Conservation (phyloP, 768 basidiomycete species). For the Macrolepiota fuliginosa region DNA sequence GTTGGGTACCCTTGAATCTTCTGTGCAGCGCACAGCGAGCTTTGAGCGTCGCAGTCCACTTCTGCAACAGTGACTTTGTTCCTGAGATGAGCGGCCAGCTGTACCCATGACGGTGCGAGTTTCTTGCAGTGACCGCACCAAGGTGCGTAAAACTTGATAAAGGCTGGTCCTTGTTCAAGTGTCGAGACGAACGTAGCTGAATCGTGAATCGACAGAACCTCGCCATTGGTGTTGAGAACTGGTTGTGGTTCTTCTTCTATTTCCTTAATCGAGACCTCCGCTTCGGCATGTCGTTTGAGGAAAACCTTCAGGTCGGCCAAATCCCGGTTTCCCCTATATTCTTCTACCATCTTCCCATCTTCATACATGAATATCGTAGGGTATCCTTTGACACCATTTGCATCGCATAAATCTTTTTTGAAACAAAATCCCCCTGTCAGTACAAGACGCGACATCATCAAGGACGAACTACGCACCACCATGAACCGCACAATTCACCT, state of each 20-base stretch:
- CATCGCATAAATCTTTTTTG: slow-evolving; percentile 71
- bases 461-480: slow-evolving; percentile 20
- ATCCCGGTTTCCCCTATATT: slow-evolving; percentile 53
- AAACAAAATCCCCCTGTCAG: neutral
- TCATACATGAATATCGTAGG: slow-evolving; percentile 75
- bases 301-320: slow-evolving; percentile 55
- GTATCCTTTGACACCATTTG: slow-evolving; percentile 68
- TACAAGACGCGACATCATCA: neutral
- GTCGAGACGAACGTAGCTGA: slow-evolving; percentile 35
- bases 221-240: slow-evolving; percentile 32
- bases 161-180: slow-evolving; percentile 39
- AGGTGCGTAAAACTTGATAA: slow-evolving; percentile 82
- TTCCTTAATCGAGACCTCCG: neutral
- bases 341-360: slow-evolving; percentile 58
- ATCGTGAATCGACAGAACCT: slow-evolving; percentile 32
- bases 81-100: slow-evolving; percentile 71
- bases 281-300: slow-evolving; percentile 39
- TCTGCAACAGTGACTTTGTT: slow-evolving; percentile 75
- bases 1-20: slow-evolving; percentile 83
- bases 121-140: slow-evolving; percentile 99
- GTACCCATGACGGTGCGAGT: slow-evolving; percentile 77
- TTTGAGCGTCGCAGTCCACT: slow-evolving; percentile 84
- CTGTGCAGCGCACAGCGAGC: slow-evolving; percentile 61
- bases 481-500: slow-evolving; percentile 31
- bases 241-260: slow-evolving; percentile 18